Conservation (phyloP, 495 filamentous ascomycete species). For the Massariosphaeria phaeospora region DNA sequence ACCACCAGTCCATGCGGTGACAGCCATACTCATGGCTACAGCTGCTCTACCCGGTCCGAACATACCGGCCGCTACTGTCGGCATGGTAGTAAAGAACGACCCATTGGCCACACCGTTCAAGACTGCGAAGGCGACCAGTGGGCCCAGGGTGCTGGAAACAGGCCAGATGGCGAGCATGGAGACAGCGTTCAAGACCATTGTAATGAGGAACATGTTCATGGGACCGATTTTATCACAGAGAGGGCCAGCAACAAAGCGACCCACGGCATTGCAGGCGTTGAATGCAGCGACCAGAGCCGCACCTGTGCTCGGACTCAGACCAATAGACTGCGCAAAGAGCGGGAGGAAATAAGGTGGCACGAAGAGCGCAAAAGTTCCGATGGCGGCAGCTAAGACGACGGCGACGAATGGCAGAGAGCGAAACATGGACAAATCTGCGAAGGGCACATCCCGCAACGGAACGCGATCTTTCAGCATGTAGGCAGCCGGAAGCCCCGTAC, state of each 20-base stretch:
- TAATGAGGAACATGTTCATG: slow-evolving; percentile 49
- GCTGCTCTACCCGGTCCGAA: slow-evolving; percentile 52
- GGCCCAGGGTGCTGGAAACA: slow-evolving; percentile 48
- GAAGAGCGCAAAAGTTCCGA: slow-evolving; percentile 58
- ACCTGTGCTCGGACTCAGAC: slow-evolving; percentile 47
- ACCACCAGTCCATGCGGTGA: slow-evolving; percentile 54
- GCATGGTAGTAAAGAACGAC: slow-evolving; percentile 56
- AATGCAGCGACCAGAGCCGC: slow-evolving; percentile 54
- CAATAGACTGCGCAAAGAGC: slow-evolving; percentile 45
- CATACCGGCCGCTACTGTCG: slow-evolving; percentile 55
- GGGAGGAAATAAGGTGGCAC: slow-evolving; percentile 60
- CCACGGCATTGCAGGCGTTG: slow-evolving; percentile 51
- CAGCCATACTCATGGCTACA: slow-evolving; percentile 58
- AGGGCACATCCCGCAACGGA: slow-evolving; percentile 42
- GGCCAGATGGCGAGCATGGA: slow-evolving; percentile 58
- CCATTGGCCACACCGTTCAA: slow-evolving; percentile 56
- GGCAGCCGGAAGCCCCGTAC: slow-evolving; percentile 53
- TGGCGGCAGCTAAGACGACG: slow-evolving; percentile 51
- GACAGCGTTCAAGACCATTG: slow-evolving; percentile 47
- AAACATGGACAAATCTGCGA: slow-evolving; percentile 53
- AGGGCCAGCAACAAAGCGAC: slow-evolving; percentile 49
- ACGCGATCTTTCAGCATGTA: slow-evolving; percentile 53
- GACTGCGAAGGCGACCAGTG: slow-evolving; percentile 49
- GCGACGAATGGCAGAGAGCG: slow-evolving; percentile 47
- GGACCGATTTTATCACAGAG: slow-evolving; percentile 50